Percentiles rank a stretch among this genome's conserved stretches.
Conservation (phyloP, 2,329 filamentous ascomycete genomes). For the Capronia epimyces region DNA sequence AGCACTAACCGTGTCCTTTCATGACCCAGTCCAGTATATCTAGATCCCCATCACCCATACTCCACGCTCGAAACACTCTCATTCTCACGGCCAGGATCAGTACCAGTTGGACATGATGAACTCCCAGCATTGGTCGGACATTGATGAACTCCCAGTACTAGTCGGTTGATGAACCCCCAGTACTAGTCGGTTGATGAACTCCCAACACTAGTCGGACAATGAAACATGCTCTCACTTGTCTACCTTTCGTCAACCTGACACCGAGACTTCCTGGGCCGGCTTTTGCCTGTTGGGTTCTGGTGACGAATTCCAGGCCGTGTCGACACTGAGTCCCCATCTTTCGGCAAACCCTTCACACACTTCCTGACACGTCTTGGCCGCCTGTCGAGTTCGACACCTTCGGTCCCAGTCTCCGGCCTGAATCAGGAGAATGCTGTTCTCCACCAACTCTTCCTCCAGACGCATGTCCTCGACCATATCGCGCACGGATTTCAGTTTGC, state of each 20-base stretch:
- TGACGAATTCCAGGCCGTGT: slow-evolving; percentile 13
- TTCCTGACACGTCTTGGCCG: slow-evolving; percentile 74
- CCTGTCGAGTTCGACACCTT: slow-evolving; percentile 69
- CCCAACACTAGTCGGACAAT: no score
- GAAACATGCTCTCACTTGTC: no score
- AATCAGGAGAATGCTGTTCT: slow-evolving; percentile 78
- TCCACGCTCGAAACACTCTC: background rate
- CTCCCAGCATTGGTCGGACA: no score
- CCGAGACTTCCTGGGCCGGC: slow-evolving; percentile 4
- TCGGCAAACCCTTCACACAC: slow-evolving; percentile 84
- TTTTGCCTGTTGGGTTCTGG: background rate
- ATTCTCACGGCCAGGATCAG: no score
- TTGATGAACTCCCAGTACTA: no score
- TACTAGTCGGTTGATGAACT: no score
- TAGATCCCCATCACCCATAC: background rate
- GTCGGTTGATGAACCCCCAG: no score
- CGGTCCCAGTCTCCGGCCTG: slow-evolving; percentile 77
- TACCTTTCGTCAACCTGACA: slow-evolving; percentile 1
- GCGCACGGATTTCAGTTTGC: slow-evolving; percentile 72
- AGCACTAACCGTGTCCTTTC: background rate
- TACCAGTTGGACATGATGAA: no score
- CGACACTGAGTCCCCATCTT: slow-evolving; percentile 25
- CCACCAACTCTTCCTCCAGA: slow-evolving; percentile 72
- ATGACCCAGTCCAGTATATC: background rate
- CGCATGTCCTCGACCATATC: slow-evolving; percentile 82